Conservation (phyloP, 2,329 filamentous ascomycete genomes). For the Cercospora citrullina region DNA sequence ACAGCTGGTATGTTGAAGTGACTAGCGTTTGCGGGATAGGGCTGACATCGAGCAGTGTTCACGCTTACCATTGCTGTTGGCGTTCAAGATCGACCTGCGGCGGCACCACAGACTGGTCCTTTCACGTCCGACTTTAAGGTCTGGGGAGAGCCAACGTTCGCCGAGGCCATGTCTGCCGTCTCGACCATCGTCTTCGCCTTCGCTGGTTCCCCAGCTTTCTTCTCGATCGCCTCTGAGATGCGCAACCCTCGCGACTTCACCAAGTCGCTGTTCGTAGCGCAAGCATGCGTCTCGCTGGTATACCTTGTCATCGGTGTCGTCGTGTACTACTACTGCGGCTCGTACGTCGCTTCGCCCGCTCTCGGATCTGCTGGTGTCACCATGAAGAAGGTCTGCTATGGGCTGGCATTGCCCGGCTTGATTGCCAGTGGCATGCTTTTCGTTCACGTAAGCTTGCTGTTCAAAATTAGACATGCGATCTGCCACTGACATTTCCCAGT, state of each 20-base stretch:
- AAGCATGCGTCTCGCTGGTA: slow-evolving; percentile 28
- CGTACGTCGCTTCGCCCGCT: slow-evolving; percentile 50
- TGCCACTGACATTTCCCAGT: background rate
- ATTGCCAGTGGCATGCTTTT: slow-evolving; percentile 32
- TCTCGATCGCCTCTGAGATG: slow-evolving; percentile 45
- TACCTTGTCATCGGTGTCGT: slow-evolving; percentile 45
- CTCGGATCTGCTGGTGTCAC: slow-evolving; percentile 48
- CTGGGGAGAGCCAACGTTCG: slow-evolving; percentile 42
- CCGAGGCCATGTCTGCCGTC: slow-evolving; percentile 60
- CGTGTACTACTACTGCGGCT: slow-evolving; percentile 52
- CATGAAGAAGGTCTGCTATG: slow-evolving; percentile 51
- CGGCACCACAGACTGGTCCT: slow-evolving; percentile 35
- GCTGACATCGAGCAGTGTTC: slow-evolving; percentile 26
- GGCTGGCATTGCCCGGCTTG: slow-evolving; percentile 36
- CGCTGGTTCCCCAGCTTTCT: slow-evolving; percentile 42
- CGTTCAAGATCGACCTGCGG: slow-evolving; percentile 40
- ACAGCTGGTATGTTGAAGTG: slow-evolving; percentile 19
- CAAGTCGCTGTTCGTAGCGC: slow-evolving; percentile 37
- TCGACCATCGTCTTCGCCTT: slow-evolving; percentile 51
- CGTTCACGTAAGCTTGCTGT: slow-evolving; percentile 29
- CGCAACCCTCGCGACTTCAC: slow-evolving; percentile 40
- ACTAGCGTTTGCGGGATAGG: background rate
- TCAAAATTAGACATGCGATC: background rate
- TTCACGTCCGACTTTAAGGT: slow-evolving; percentile 36
- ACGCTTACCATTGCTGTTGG: slow-evolving; percentile 39